Conservation (phyloP, 2,329 filamentous ascomycete species). For the Aureobasidium subglaciale region DNA sequence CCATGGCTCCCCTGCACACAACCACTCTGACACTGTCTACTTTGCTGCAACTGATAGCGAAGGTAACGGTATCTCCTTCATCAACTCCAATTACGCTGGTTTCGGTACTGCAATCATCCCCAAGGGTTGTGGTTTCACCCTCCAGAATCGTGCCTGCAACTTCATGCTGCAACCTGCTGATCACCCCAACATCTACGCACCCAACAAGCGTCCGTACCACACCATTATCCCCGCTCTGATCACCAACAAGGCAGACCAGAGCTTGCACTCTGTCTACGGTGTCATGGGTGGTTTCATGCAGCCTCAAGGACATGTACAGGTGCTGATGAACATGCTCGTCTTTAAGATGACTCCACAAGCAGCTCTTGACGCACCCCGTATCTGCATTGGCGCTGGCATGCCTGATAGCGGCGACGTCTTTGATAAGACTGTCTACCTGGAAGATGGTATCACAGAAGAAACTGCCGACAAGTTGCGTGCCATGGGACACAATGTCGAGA, state of each 20-base stretch:
- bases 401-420: conserved; percentile 52
- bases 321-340: conserved; percentile 79
- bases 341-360: conserved; percentile 78
- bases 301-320: conserved; percentile 91
- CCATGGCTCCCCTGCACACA: conserved; percentile 77
- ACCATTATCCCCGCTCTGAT: conserved; percentile 94
- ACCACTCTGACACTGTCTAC: conserved; percentile 88
- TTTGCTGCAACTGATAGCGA: conserved; percentile 73
- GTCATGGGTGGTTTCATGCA: conserved; percentile 99
- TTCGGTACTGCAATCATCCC: conserved; percentile 88
- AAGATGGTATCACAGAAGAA: conserved; percentile 69
- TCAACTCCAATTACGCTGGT: conserved; percentile 88
- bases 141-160: conserved; percentile 88
- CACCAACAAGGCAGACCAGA: conserved; percentile 67
- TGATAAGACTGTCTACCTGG: conserved; percentile 64
- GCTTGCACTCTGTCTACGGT: conserved; percentile 78
- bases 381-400: conserved; percentile 75
- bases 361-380: conserved; percentile 81
- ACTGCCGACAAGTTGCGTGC: conserved; percentile 59
- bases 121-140: conserved; percentile 76
- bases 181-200: conserved; percentile 75
- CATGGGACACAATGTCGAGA: conserved; percentile 66
- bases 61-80: conserved; percentile 91
- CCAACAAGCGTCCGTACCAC: conserved; percentile 86
- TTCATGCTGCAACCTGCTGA: conserved; percentile 60